Base-by-base conservation (phyloP, 192 early-diverging fungal species). In the Oehlia diaphana region DNA sequence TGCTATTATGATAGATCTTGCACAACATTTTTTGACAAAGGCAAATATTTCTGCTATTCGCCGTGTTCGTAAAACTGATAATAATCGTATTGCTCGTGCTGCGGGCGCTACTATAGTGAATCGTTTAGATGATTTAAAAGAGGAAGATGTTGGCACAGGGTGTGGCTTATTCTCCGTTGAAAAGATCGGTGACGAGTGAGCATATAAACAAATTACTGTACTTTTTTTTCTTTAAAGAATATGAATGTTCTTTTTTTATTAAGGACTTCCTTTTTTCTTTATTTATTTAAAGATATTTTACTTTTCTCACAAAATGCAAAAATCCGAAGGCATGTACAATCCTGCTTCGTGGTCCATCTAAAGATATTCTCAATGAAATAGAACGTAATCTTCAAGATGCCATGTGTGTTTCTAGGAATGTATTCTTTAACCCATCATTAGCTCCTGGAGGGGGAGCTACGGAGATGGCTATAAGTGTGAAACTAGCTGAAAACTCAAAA, bases 361-460 rank as follows among this genome's bases (percentile, higher is more conserved):
- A 98, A 88, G 98, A 99, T 84, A 95, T 97, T 70, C 88, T 99
- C 35, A 94, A 97, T 84, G 98, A 99, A 84, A 89, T 99, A 81
- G 98, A 99, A 84, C 94, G 98, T 74, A 99, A 99, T 88, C 86
- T 99, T 84, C 96, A 97, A 86, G 98, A 99, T 82, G 97, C 97
- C 82, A 99, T 99, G 98, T 91, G 90, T 53, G 98, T 99, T 73
- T 97, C 97, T 19, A 94, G 97, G 76, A 99, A 99, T 83, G 97
- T 99, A 31, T 92, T 97, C 86, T 99, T 97, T 84, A 95, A 93
- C 87, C 95, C 98, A 58, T 91, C 89, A 44, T 88, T 99, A 53
- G 92, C 93, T 63, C 98, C 98, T 16, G 98, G 98, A 65, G 98
- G 98, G 77, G 98, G 98, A 77, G 97, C 98, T 2, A 95, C 96